Conservation (phyloP, 1,284 basidiomycete species). For the Cystobasidiaceae sp. region DNA sequence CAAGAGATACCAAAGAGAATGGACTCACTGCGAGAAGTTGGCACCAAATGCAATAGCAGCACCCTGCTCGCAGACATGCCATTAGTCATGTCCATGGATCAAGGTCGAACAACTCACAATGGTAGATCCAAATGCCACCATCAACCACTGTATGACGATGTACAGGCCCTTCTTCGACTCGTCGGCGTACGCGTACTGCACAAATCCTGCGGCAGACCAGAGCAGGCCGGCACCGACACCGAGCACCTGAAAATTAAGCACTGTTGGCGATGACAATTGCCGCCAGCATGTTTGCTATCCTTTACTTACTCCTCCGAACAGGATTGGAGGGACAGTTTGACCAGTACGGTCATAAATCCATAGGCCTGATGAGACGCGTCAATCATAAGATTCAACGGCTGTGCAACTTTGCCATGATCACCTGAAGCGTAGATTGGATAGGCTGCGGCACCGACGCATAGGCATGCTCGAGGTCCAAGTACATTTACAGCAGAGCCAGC, state of each 20-base stretch:
- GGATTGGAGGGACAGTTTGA: not conserved
- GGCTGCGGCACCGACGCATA: conserved; percentile 1
- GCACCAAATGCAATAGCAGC: conserved; percentile 18
- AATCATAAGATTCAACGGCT: not conserved
- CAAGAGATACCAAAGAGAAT: too few relatives aligned
- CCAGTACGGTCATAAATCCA: conserved; percentile 20
- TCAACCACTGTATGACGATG: conserved; percentile 14
- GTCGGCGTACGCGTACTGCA: conserved; percentile 17
- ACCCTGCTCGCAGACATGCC: not conserved
- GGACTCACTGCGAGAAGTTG: too few relatives aligned
- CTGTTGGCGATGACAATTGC: too few relatives aligned
- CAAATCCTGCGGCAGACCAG: conserved; percentile 12
- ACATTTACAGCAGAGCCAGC: conserved; percentile 17
- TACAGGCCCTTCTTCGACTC: conserved; percentile 11
- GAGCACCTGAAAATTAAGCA: too few relatives aligned
- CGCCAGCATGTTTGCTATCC: too few relatives aligned
- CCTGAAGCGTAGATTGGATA: conserved; percentile 20
- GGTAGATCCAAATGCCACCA: conserved; percentile 1
- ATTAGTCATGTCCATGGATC: not conserved
- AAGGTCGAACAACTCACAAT: not conserved
- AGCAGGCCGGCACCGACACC: conserved; percentile 18
- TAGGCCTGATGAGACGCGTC: not conserved
- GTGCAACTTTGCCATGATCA: not conserved
- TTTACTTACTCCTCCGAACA: too few relatives aligned
- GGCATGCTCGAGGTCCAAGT: not conserved